Evolutionary conservation across 192 early-diverging fungal genomes (phyloP).

Genomic region (Allomyces macrogynus): DNA sequence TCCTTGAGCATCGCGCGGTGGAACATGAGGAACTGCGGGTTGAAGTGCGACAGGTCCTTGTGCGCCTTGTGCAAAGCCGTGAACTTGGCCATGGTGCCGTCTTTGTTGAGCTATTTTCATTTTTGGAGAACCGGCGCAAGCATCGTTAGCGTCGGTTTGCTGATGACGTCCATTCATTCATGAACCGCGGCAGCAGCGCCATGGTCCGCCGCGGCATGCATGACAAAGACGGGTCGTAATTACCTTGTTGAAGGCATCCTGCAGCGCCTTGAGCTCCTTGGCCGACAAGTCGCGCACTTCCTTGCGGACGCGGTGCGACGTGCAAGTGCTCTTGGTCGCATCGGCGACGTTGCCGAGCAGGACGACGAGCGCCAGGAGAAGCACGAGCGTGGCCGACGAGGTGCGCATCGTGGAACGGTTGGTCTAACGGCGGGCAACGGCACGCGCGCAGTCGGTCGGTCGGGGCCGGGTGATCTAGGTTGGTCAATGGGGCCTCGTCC

Average conservation of each 20-base stretch:
- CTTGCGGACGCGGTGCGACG: not conserved
- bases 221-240: not conserved
- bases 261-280: not conserved
- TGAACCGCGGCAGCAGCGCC: not conserved
- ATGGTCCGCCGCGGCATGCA: not conserved
- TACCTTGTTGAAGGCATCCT: not conserved
- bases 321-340: no score
- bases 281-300: not conserved
- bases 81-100: not conserved
- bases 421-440: no score
- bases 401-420: no score
- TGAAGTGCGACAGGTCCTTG: constrained; percentile 1
- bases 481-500: no score
- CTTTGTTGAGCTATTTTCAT: not conserved
- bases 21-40: not conserved
- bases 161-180: not conserved
- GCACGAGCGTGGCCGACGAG: no score
- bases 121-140: not conserved
- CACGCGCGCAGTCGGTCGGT: no score
- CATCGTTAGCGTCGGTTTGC: not conserved
- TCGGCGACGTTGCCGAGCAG: no score
- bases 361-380: no score
- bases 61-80: not conserved
- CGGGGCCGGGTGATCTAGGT: no score
- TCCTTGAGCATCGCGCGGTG: not conserved